Percentiles rank a stretch among this genome's conserved stretches.
phyloP scores from a whole-genome alignment of 768 basidiomycete genomes.

The Boletus rubescentipes region DNA sequence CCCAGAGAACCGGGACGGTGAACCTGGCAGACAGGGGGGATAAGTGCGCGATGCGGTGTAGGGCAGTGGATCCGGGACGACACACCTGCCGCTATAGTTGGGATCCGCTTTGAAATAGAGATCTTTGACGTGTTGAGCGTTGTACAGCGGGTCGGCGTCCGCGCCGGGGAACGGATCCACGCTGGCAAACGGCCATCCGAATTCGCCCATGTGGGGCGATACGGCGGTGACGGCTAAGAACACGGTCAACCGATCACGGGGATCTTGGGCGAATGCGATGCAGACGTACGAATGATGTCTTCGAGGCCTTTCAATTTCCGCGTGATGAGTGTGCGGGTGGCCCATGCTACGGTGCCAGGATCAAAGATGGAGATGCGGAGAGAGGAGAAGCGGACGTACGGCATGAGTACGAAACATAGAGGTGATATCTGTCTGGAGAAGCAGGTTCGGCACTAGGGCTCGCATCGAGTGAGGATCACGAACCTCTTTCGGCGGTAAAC shows the following conservation, averaged over 20 bases:
- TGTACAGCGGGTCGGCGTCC: conserved; percentile 72
- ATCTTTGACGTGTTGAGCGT: conserved; percentile 73
- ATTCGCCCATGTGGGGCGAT: conserved; percentile 79
- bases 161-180: conserved; percentile 69
- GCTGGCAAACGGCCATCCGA: conserved; percentile 87
- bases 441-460: neutral
- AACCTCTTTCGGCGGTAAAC: conserved; percentile 77
- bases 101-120: conserved; percentile 79
- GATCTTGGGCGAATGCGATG: neutral
- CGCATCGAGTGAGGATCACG: conserved; percentile 12
- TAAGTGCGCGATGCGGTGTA: neutral
- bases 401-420: conserved; percentile 86
- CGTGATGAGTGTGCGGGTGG: conserved; percentile 84
- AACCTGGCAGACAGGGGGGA: conserved; percentile 42
- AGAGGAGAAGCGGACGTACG: conserved; percentile 45
- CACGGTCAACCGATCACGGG: neutral
- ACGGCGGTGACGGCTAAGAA: conserved; percentile 71
- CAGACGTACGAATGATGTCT: conserved; percentile 66
- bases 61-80: conserved; percentile 9
- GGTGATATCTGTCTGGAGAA: conserved; percentile 77
- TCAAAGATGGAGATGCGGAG: no score
- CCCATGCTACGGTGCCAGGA: conserved; percentile 68
- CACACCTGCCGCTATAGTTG: conserved; percentile 65
- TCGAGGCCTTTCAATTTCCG: conserved; percentile 93
- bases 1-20: conserved; percentile 92